These are phyloP conservation scores for Pezicula carpinea DNA, from an alignment of 2,329 filamentous ascomycete genomes.

Conservation along the genomic window DNA sequence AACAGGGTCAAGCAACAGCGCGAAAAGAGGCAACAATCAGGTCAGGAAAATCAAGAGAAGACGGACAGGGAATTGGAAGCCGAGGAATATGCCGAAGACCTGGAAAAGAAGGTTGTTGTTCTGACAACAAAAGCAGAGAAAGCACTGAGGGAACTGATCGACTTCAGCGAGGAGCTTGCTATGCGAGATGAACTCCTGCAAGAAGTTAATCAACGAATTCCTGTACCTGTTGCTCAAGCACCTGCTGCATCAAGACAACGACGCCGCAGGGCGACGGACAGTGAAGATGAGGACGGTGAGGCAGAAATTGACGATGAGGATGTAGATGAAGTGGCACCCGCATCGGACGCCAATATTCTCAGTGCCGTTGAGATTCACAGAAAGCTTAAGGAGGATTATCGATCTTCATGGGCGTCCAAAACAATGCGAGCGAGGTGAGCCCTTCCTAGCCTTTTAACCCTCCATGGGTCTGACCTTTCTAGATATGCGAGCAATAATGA, in stretches of 20 bases:
- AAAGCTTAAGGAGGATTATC: conserved; percentile 30
- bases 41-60: conserved; percentile 29
- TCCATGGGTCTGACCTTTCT: not conserved
- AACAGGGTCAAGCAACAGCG: conserved; percentile 15
- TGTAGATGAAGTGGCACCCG: conserved; percentile 35
- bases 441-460: not conserved
- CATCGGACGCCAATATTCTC: conserved; percentile 18
- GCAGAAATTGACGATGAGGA: conserved; percentile 34
- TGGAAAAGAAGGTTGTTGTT: conserved; percentile 40
- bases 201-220: conserved; percentile 27
- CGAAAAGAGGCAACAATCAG: conserved; percentile 26
- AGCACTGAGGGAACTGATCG: conserved; percentile 52
- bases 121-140: conserved; percentile 53
- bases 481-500: conserved; percentile 55
- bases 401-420: conserved; percentile 30
- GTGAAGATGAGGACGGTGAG: conserved; percentile 33
- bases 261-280: conserved; percentile 16
- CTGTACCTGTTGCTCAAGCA: conserved; percentile 16
- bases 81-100: conserved; percentile 33
- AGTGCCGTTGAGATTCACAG: conserved; percentile 33
- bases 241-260: conserved; percentile 29
- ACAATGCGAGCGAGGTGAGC: conserved; percentile 38
- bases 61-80: conserved; percentile 28
- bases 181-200: conserved; percentile 22
- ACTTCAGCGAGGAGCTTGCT: conserved; percentile 43